Evolutionary conservation across 2,329 filamentous ascomycete genomes (phyloP), one percentile per base, ranked within the genome.

Genomic region (Bertia moriformis): DNA sequence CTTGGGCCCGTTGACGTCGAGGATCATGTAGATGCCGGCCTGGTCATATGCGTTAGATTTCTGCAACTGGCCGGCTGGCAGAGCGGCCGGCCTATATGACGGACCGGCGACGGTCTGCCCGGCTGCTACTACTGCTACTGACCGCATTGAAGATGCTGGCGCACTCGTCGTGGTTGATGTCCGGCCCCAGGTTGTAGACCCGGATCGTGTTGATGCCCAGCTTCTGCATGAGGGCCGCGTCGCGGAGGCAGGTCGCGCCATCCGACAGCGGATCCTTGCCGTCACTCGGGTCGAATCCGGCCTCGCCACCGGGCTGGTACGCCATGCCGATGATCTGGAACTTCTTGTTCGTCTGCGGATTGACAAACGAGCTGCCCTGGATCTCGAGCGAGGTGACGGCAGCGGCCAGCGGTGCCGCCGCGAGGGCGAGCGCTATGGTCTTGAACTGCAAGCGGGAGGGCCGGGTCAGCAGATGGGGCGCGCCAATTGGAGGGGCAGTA

Each of bases 281-380:
- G 13, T 58, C 53, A 1, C 49, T 48, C 37, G 73, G 69, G 48
- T 78, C 59, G 58, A 76, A 79, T 37, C 69, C 74, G 35, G 74
- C 65, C 44, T 70, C 72, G 45, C 78, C 78, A 43, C 74, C 77
- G 33, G 77, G 77, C 55, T 82, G 78, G 59, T 82, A 83, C 51
- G 76, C 78, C 47, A 78, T 67, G 48, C 78, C 78, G 38, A 78
- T 66, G 43, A 83, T 66, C 60, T 80, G 72, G 58, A 80, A 79
- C 44, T 67, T 68, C 44, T 67, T 68, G 43, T 72, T 71, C 17
- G 65, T 71, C 42, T 59, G 57, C 32, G 69, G 60, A 56, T 78
- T 74, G 55, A 79, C 63, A 42, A 81, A 77, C 50, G 74, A 61
- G 43, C 62, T 64, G 46, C 71, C 73, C 42, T 70, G 50, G 44